phyloP scores from a whole-genome alignment of 768 basidiomycete genomes.

The Dentipellis fragilis region DNA sequence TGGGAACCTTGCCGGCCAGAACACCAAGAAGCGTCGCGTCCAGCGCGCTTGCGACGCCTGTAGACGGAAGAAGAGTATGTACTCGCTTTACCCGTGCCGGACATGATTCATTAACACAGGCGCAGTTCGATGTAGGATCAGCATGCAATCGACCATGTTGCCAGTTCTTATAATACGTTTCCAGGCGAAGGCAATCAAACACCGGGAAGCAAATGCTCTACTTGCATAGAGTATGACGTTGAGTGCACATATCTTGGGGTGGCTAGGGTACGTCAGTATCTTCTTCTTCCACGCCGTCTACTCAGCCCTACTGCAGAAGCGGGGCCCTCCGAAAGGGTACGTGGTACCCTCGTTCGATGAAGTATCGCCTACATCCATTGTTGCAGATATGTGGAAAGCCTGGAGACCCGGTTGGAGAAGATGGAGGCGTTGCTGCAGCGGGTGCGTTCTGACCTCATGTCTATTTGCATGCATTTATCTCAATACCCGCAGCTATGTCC shows the following conservation, averaged over 20 bases:
- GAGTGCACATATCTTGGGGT: slow-evolving; percentile 64
- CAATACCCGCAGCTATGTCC: slow-evolving; percentile 42
- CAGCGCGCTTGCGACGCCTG: slow-evolving; percentile 79
- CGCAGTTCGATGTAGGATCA: slow-evolving; percentile 49
- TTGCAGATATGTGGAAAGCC: slow-evolving; percentile 26
- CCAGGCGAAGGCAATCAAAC: slow-evolving; percentile 63
- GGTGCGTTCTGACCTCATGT: slow-evolving; percentile 15
- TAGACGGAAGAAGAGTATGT: slow-evolving; percentile 72
- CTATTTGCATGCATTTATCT: no score
- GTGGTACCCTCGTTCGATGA: slow-evolving; percentile 7
- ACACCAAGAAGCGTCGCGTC: slow-evolving; percentile 57
- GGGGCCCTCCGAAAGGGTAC: slow-evolving; percentile 57
- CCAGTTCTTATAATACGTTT: background rate
- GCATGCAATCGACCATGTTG: background rate
- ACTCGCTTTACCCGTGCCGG: background rate
- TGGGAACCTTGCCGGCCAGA: slow-evolving; percentile 25
- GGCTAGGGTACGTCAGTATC: slow-evolving; percentile 39
- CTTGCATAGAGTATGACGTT: slow-evolving; percentile 45
- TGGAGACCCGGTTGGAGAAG: slow-evolving; percentile 32
- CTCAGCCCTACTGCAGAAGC: slow-evolving; percentile 22
- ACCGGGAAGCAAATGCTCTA: slow-evolving; percentile 52
- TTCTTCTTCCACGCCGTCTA: background rate
- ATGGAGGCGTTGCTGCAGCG: slow-evolving; percentile 30
- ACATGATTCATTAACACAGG: slow-evolving; percentile 3
- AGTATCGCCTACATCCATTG: background rate